Evolutionary conservation across 176 grass and related monocot species (phyloP).

Genomic region (Sorghum bicolor): DNA sequence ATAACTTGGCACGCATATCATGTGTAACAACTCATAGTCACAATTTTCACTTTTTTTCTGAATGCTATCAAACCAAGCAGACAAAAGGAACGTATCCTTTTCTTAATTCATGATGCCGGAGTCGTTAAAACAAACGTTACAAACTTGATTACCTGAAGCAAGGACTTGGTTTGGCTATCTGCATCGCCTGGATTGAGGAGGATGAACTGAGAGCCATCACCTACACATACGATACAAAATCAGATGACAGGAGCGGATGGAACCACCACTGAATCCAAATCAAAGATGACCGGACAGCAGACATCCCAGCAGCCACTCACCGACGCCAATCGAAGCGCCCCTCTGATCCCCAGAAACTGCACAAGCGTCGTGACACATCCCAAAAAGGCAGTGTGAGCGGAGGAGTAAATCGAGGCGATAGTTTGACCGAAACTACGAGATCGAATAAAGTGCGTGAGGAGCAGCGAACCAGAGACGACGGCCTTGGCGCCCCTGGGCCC

Average conservation of each 20-base stretch:
- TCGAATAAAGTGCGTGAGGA: neutral
- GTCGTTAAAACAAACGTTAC: neutral
- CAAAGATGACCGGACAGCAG: neutral
- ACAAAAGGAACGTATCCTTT: too few species aligned
- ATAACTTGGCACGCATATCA: neutral
- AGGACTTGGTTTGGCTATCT: slow-evolving; percentile 42
- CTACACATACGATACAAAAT: slow-evolving; percentile 6
- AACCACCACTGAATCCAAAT: neutral
- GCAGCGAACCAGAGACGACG: slow-evolving; percentile 34
- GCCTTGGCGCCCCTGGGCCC: slow-evolving; percentile 50
- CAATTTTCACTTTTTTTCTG: neutral
- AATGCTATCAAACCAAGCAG: neutral
- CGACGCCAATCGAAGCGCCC: slow-evolving; percentile 7
- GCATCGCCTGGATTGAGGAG: slow-evolving; percentile 63
- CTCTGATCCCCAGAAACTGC: slow-evolving; percentile 40
- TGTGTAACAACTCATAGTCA: neutral
- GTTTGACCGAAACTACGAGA: neutral
- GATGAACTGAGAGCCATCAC: slow-evolving; percentile 33
- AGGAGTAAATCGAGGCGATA: neutral
- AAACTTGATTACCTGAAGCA: slow-evolving; percentile 62
- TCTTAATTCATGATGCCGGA: neutral
- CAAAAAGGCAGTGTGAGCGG: neutral
- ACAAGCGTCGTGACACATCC: slow-evolving; percentile 1
- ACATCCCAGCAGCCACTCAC: slow-evolving; percentile 16
- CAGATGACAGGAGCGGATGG: neutral